Percentiles rank a stretch among this genome's conserved stretches.
Conservation (phyloP, 2,329 filamentous ascomycete species). For the Exserohilum rostratum region DNA sequence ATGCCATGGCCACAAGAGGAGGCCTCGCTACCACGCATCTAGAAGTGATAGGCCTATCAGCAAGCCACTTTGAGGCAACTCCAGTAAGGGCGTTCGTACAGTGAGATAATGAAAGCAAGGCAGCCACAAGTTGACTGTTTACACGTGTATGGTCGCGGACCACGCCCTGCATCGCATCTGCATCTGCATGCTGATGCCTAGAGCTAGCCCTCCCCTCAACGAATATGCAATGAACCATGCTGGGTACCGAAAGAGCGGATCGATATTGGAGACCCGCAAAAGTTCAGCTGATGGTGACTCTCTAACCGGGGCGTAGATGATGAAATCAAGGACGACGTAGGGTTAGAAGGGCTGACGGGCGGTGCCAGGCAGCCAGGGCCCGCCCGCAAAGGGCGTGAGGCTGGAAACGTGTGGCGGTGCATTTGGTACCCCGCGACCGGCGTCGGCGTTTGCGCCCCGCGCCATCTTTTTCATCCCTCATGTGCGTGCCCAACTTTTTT, state of each 20-base stretch:
- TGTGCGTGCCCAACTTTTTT: conserved; percentile 13
- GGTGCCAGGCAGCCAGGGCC: too few relatives aligned
- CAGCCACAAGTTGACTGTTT: conserved; percentile 2
- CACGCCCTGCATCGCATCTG: background rate
- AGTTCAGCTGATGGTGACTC: too few relatives aligned
- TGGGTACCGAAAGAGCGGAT: background rate
- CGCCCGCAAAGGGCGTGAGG: too few relatives aligned
- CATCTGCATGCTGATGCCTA: conserved; percentile 1
- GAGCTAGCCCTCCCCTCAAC: background rate
- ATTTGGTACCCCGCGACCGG: conserved; percentile 9
- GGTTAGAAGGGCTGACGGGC: too few relatives aligned
- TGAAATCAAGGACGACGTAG: too few relatives aligned
- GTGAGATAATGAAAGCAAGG: background rate
- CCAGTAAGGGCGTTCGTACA: background rate
- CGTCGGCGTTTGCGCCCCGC: conserved; percentile 20
- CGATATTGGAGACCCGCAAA: too few relatives aligned
- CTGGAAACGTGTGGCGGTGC: conserved; percentile 9
- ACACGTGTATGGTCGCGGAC: background rate
- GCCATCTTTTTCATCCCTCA: conserved; percentile 14
- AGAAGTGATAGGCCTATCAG: background rate
- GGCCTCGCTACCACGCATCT: conserved; percentile 7
- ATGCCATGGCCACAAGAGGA: background rate
- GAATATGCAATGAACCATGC: background rate
- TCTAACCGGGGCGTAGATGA: too few relatives aligned
- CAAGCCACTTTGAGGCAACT: background rate